Conservation (phyloP, 2,329 filamentous ascomycete genomes). For the Teratosphaeria zuluensis region DNA sequence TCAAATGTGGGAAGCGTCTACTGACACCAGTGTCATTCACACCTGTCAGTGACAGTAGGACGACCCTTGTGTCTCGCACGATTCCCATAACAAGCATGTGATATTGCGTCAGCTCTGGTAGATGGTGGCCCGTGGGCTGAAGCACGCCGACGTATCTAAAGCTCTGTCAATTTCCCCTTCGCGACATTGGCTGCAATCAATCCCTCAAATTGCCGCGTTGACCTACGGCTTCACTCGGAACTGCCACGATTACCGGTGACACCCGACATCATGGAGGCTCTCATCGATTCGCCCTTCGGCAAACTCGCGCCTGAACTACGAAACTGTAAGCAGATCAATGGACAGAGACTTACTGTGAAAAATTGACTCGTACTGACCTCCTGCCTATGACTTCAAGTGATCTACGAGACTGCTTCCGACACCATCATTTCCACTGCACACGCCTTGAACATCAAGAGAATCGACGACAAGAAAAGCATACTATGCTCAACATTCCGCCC, state of each 20-base stretch:
- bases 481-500: neutral
- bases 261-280: neutral
- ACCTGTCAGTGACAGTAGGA: neutral
- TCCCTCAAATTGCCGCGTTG: neutral
- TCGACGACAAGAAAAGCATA: too few relatives aligned
- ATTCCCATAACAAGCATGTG: neutral
- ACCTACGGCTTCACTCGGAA: neutral
- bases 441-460: too few relatives aligned
- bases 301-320: slow-evolving; percentile 1
- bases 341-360: too few relatives aligned
- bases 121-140: neutral
- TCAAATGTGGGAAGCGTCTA: neutral
- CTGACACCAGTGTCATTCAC: neutral
- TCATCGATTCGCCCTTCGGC: slow-evolving; percentile 1
- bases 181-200: neutral
- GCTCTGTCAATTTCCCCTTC: neutral
- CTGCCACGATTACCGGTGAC: neutral
- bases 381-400: neutral
- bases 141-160: neutral
- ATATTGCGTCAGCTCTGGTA: neutral
- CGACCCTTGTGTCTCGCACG: neutral
- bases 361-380: too few relatives aligned
- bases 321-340: neutral
- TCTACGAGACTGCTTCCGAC: neutral
- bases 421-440: neutral